These are phyloP conservation scores for Musa acuminata DNA, from an alignment of 176 grass and related monocot genomes.

Conservation along the genomic window DNA sequence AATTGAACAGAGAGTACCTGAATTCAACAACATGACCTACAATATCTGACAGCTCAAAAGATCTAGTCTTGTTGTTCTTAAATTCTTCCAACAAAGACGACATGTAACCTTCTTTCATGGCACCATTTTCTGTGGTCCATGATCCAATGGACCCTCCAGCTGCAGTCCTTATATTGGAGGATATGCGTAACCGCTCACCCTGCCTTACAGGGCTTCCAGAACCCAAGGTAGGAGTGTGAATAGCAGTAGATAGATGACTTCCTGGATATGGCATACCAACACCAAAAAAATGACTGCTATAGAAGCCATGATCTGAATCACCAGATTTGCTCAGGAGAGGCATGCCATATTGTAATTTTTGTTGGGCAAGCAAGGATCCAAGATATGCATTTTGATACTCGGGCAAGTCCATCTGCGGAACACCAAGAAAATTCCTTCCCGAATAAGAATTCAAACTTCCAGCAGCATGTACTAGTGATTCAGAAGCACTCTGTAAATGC, in stretches of 20 bases:
- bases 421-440: constrained; percentile 4
- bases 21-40: constrained; percentile 79
- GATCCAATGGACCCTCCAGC: constrained; percentile 38
- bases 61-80: constrained; percentile 81
- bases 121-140: constrained; percentile 43
- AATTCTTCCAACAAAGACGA: constrained; percentile 91
- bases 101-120: constrained; percentile 45
- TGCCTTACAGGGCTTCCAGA: constrained; percentile 49
- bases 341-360: constrained; percentile 43
- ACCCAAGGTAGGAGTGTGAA: constrained; percentile 30
- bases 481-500: not conserved
- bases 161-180: constrained; percentile 33
- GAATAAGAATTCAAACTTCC: constrained; percentile 15
- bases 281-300: constrained; percentile 48
- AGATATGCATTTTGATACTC: constrained; percentile 13
- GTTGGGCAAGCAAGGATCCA: constrained; percentile 3
- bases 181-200: constrained; percentile 46
- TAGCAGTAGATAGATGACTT: constrained; percentile 46
- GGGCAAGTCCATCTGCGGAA: constrained; percentile 2
- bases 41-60: constrained; percentile 92
- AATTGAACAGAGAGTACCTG: constrained; percentile 26
- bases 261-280: constrained; percentile 56
- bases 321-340: constrained; percentile 46
- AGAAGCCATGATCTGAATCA: constrained; percentile 48
- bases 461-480: not conserved